Evolutionary conservation across 2,329 filamentous ascomycete species (phyloP).

Genomic region (Cladosporium sp.): DNA sequence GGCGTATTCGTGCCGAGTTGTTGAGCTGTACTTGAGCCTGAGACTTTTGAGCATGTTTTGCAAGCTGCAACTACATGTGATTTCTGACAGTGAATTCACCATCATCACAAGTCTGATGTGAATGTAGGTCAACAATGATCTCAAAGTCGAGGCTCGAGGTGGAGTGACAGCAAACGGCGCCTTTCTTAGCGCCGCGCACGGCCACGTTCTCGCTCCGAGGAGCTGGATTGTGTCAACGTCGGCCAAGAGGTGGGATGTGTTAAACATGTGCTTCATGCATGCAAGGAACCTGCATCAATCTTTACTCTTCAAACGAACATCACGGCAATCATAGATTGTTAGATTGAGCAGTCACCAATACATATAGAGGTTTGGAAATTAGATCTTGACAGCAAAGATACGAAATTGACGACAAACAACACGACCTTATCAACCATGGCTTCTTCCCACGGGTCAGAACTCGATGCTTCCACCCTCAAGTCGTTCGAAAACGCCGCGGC

Average conservation of each 20-base stretch:
- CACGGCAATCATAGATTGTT: not conserved
- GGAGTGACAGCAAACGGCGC: no score
- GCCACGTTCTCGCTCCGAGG: not conserved
- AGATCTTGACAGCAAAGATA: no score
- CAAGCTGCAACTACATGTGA: no score
- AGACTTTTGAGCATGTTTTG: no score
- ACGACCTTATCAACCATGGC: not conserved
- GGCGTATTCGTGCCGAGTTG: no score
- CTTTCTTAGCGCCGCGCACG: not conserved
- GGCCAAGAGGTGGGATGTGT: not conserved
- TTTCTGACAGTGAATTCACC: no score
- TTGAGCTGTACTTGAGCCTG: no score
- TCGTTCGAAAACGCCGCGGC: constrained; percentile 74
- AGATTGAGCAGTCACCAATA: not conserved
- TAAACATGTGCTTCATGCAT: not conserved
- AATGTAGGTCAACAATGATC: no score
- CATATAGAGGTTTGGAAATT: no score
- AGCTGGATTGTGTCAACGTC: not conserved
- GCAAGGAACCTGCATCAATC: not conserved
- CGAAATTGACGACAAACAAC: constrained; percentile 6
- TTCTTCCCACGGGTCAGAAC: constrained; percentile 33
- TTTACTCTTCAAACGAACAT: not conserved
- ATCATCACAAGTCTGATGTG: no score
- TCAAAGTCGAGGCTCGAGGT: no score
- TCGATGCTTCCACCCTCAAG: constrained; percentile 58